Evolutionary conservation across 768 basidiomycete species (phyloP).

Genomic region (Rhizopogon roseolus): DNA sequence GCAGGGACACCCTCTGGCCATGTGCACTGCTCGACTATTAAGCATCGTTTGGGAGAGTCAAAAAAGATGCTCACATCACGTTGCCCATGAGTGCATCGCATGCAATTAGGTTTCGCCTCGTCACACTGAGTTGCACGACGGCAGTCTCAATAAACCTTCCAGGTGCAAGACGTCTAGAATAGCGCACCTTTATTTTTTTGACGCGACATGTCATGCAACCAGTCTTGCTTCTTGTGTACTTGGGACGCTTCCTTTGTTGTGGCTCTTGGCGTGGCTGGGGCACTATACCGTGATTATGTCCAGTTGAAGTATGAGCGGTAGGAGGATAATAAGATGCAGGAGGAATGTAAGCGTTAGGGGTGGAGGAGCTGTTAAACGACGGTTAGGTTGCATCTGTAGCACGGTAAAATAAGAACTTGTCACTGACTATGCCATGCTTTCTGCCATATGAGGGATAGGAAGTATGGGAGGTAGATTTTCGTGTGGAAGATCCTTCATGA

Average conservation of each 20-base stretch:
- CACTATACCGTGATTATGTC: conserved; percentile 43
- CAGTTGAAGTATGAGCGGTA: conserved; percentile 14
- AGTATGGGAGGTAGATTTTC: conserved; percentile 32
- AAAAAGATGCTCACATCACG: conserved; percentile 53
- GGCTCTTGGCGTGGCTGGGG: conserved; percentile 45
- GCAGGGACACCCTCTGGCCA: conserved; percentile 80
- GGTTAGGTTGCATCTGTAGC: conserved; percentile 11
- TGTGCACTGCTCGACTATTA: conserved; percentile 50
- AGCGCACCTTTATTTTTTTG: conserved; percentile 88
- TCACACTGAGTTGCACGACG: conserved; percentile 58
- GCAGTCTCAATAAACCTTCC: neutral
- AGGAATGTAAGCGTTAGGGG: conserved; percentile 37
- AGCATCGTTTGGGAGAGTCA: conserved; percentile 4
- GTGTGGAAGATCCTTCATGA: conserved; percentile 38
- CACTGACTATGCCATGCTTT: conserved; percentile 54
- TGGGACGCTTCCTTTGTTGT: conserved; percentile 75
- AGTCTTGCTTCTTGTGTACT: conserved; percentile 92
- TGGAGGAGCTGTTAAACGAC: conserved; percentile 26
- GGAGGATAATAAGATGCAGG: conserved; percentile 36
- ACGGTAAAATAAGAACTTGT: conserved; percentile 5
- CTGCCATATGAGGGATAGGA: conserved; percentile 38
- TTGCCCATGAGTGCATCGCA: conserved; percentile 81
- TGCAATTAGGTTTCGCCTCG: conserved; percentile 84
- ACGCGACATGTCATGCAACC: conserved; percentile 91
- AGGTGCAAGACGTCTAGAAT: neutral